A percentile compares a stretch with the other conserved stretches of the same genome.
Conservation (phyloP, 768 basidiomycete species). For the Dentipellis sp. region DNA sequence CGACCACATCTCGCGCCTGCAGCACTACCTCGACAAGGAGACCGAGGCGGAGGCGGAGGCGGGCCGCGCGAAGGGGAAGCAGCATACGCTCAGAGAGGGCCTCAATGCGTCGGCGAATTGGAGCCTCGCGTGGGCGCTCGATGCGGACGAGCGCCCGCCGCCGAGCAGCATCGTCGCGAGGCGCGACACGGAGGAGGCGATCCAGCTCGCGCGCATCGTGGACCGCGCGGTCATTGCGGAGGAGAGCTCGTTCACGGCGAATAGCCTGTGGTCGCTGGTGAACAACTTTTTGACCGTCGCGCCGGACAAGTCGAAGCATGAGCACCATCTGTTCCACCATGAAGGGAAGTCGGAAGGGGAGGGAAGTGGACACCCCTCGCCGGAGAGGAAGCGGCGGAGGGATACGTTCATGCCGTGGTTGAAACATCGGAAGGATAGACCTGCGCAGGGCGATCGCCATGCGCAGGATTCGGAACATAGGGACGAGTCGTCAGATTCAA, state of each 20-base stretch:
- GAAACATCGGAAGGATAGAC: not conserved
- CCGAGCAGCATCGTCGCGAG: constrained; percentile 89
- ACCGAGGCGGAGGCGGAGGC: constrained; percentile 4
- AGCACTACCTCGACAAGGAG: constrained; percentile 22
- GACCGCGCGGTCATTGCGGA: constrained; percentile 56
- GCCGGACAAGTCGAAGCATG: constrained; percentile 28
- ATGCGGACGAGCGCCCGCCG: constrained; percentile 74
- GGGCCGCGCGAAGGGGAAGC: constrained; percentile 7
- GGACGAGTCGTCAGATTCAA: no score
- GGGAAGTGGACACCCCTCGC: not conserved
- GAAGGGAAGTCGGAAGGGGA: not conserved
- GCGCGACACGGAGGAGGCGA: constrained; percentile 76
- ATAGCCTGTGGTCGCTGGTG: constrained; percentile 63
- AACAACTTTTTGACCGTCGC: constrained; percentile 52
- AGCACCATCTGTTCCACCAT: not conserved
- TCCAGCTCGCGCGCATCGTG: constrained; percentile 61
- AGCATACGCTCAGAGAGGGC: constrained; percentile 14
- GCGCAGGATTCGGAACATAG: not conserved
- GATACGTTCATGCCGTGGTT: not conserved
- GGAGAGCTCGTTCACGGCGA: constrained; percentile 49
- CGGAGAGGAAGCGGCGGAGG: not conserved
- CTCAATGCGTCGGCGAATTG: constrained; percentile 42
- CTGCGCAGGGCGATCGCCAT: not conserved
- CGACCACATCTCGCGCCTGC: constrained; percentile 41
- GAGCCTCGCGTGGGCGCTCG: constrained; percentile 83